Base-by-base conservation (phyloP, 1,139 yeast genomes). In the Sugiyamaella castrensis region DNA sequence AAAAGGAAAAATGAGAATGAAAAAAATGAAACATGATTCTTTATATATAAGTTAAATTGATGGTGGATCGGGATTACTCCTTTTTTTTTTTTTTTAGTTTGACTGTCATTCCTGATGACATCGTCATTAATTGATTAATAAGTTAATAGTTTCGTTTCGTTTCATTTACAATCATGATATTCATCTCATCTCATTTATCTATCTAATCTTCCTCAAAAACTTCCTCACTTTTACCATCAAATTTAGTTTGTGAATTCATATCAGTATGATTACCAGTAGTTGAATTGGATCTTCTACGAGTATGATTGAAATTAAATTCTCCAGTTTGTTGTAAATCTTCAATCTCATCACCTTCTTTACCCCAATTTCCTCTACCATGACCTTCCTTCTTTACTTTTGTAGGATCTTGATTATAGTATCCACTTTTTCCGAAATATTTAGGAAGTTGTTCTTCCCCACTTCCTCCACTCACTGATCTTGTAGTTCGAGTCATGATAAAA, bases 301-400 rank as follows among this genome's bases (percentile, higher is more conserved):
- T 53, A 49, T 66, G 68, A 46, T 64, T 55, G 52, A 70, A 69
- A 55, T 66, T 66, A 60, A 71, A 70, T 55, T 71, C 72, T 46
- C 68, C 68, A 8, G 63, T 53, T 41, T 60, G 63, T 39, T 61
- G 70, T 16, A 69, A 56, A 47, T 69, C 72, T 31, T 68, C 73
- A 19, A 71, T 56, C 54, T 71, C 75, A 51, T 71, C 75, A 37
- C 62, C 65, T 15, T 63, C 66, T 45, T 58, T 56, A 45, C 75
- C 75, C 76, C 75, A 65, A 59, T 71, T 71, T 55, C 69, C 72
- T 61, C 81, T 81, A 47, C 97, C 97, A 42, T 86, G 87, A 50
- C 97, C 97, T 53, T 77, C 76, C 70, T 87, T 88, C 79, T 88
- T 88, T 51, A 85, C 76, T 64, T 81, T 79, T 64, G 81, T 82